These are phyloP conservation scores for Arabidopsis lyrata DNA, from an alignment of 441 rosid species.

Conservation along the genomic window DNA sequence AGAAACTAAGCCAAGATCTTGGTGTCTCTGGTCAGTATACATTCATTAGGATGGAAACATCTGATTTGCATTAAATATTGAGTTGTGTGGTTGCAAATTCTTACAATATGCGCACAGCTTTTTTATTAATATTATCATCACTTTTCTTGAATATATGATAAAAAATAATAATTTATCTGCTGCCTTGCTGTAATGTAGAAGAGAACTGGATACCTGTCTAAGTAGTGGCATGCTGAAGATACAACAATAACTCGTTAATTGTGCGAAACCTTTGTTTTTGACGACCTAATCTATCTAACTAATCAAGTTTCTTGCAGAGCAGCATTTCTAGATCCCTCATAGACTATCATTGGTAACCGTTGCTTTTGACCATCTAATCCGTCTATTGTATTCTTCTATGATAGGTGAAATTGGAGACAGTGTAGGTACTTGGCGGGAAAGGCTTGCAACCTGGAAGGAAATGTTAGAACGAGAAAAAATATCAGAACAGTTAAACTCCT, in stretches of 20 bases:
- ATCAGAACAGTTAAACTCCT: conserved; percentile 67
- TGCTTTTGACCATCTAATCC: conserved; percentile 24
- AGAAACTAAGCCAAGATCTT: conserved; percentile 68
- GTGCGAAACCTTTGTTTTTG: conserved; percentile 19
- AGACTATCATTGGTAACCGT: background rate
- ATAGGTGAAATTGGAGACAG: conserved; percentile 58
- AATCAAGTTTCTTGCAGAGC: background rate
- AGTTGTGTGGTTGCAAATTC: conserved; percentile 2
- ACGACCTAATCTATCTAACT: background rate
- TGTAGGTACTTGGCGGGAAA: conserved; percentile 77
- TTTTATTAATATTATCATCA: conserved; percentile 17
- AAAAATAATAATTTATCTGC: background rate
- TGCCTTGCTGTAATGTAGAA: background rate
- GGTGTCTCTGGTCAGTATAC: conserved; percentile 66
- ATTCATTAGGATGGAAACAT: conserved; percentile 27
- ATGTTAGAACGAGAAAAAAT: conserved; percentile 72
- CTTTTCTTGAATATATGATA: conserved; percentile 10
- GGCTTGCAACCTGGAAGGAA: conserved; percentile 79
- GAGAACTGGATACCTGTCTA: conserved; percentile 2
- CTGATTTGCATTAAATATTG: conserved; percentile 7
- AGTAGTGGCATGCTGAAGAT: conserved; percentile 4
- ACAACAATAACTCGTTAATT: background rate
- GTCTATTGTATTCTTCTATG: conserved; percentile 37
- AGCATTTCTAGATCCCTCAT: conserved; percentile 2
- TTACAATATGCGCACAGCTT: conserved; percentile 14